Evolutionary conservation across 1,139 yeast species (phyloP), one percentile per base, ranked within the genome.

Genomic region (Kodamaea fungicola): DNA sequence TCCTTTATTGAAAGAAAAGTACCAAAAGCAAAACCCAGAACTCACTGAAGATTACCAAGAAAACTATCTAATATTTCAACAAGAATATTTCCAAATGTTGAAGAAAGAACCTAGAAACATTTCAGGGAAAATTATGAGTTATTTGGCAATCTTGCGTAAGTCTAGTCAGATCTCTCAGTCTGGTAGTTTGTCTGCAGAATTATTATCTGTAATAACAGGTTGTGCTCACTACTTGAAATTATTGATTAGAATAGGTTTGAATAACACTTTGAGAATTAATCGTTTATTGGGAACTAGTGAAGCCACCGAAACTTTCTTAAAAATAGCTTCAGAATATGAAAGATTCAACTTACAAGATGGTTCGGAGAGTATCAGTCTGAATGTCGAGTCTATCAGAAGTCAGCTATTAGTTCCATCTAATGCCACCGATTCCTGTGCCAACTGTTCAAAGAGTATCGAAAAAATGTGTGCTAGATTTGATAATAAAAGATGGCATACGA

Each of bases 221-320:
- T 71, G 94, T 52, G 97, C 98, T 0, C 98, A 94, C 59, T 90
- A 89, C 57, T 70, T 92, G 51, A 92, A 94, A 57, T 70, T 92
- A 8, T 68, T 92, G 27, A 85, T 92, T 12, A 71, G 97, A 44
- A 78, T 80, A 51, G 95, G 97, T 1, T 71, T 92, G 33, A 77
- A 78, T 43, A 80, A 81, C 49, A 86, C 96, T 0, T 64, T 92
- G 19, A 81, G 76, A 42, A 72, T 78, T 42, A 88, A 87, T 55
- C 78, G 76, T 46, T 53, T 71, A 4, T 65, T 75, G 12, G 78
- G 77, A 19, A 72, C 83, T 7, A 74, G 83, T 0, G 68, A 64
- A 23, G 86, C 92, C 0, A 67, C 87, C 10, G 83, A 83, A 37
- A 66, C 67, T 24, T 86, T 85, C 51, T 61, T 89, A 38, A 62